Conservation (phyloP, 2,329 filamentous ascomycete genomes). For the Metarhizium anisopliae region DNA sequence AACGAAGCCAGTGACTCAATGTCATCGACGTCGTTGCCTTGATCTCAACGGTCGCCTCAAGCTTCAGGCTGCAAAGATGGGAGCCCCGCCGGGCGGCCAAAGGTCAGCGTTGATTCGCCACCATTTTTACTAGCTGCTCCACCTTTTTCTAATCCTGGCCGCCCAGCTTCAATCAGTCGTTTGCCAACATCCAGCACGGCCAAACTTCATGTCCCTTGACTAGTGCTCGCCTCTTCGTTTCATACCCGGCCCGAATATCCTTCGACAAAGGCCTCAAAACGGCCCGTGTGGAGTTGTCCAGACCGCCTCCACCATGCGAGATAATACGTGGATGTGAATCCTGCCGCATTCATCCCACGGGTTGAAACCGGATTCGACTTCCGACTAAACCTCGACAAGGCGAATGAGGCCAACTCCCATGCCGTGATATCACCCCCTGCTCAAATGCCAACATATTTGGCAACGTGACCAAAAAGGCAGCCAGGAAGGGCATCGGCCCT, state of each 20-base stretch:
- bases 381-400: background rate
- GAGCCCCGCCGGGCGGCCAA: background rate
- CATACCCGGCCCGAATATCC: background rate
- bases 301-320: background rate
- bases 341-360: background rate
- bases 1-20: too few species aligned
- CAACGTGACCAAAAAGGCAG: background rate
- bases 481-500: conserved; percentile 6
- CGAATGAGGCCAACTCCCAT: background rate
- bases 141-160: background rate
- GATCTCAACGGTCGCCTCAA: background rate
- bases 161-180: background rate
- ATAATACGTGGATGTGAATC: background rate
- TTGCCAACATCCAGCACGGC: background rate
- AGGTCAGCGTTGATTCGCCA: background rate
- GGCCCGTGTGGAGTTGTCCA: background rate
- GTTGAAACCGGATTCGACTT: background rate
- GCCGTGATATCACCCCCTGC: background rate
- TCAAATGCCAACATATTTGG: background rate
- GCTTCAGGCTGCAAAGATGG: background rate
- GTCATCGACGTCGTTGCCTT: background rate
- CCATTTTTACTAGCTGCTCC: background rate
- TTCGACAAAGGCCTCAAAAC: background rate
- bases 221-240: background rate
- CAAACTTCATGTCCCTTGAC: background rate